These are phyloP conservation scores for Balamuthia mandrillaris DNA, from an alignment of 208 protist species.

Conservation along the genomic window DNA sequence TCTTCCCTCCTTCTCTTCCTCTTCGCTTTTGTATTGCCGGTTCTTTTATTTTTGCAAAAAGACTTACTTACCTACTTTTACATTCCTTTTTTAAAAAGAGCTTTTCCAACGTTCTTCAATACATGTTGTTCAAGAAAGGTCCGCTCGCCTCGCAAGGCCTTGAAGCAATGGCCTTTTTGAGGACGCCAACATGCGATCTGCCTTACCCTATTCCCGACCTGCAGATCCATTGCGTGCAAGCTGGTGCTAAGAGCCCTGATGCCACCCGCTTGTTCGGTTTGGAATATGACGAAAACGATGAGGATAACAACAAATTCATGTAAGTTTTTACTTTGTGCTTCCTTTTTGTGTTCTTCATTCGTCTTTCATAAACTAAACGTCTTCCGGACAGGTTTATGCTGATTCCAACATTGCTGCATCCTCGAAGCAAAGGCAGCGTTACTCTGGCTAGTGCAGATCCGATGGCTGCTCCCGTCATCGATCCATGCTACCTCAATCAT, in stretches of 20 bases:
- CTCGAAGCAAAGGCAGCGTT: background rate
- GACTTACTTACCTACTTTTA: background rate
- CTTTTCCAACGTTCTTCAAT: background rate
- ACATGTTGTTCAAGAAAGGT: conserved; percentile 25
- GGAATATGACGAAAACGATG: background rate
- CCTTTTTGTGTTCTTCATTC: background rate
- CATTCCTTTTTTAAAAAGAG: background rate
- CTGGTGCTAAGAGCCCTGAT: background rate
- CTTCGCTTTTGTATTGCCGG: too few relatives aligned
- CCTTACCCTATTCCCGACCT: background rate
- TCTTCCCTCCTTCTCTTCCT: too few relatives aligned
- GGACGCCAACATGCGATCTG: background rate
- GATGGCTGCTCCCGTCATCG: background rate
- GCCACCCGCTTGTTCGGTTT: background rate
- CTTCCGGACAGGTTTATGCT: background rate
- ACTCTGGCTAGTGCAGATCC: background rate
- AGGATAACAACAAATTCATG: background rate
- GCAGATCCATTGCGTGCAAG: conserved; percentile 5
- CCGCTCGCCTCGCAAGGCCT: conserved; percentile 1
- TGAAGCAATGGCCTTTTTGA: conserved; percentile 9
- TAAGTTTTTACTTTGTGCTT: background rate
- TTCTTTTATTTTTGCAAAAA: background rate
- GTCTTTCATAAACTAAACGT: background rate
- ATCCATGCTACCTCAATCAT: conserved; percentile 20
- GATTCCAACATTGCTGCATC: conserved; percentile 8